Conservation (phyloP, 768 basidiomycete species). For the Coprinopsis strossmayeri region DNA sequence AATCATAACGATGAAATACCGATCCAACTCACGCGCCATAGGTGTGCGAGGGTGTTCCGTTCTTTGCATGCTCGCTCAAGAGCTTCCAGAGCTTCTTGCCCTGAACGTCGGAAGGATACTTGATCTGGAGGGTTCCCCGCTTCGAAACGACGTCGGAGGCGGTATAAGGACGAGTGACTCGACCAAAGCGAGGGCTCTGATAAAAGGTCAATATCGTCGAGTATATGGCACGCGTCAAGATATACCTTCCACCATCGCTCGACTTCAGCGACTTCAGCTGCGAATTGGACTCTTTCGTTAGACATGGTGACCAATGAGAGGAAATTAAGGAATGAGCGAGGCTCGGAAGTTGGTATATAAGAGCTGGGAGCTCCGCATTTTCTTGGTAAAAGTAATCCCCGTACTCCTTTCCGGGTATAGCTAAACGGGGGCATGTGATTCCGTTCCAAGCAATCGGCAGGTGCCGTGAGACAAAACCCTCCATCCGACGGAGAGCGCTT, state of each 20-base stretch:
- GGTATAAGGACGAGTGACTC: constrained; percentile 87
- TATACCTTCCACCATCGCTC: constrained; percentile 90
- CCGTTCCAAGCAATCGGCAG: constrained; percentile 20
- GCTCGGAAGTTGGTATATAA: constrained; percentile 21
- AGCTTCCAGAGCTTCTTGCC: constrained; percentile 83
- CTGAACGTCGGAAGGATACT: constrained; percentile 79
- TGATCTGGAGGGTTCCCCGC: constrained; percentile 78
- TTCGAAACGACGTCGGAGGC: constrained; percentile 92
- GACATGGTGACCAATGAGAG: constrained; percentile 38
- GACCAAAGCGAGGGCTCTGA: constrained; percentile 81
- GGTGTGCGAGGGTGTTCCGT: constrained; percentile 83
- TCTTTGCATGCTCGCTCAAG: constrained; percentile 70
- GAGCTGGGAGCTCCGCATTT: constrained; percentile 16
- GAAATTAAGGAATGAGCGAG: constrained; percentile 12
- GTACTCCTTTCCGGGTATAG: constrained; percentile 18
- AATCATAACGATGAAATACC: background rate
- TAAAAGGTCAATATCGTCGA: too few species aligned
- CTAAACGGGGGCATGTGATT: constrained; percentile 40
- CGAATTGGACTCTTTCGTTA: constrained; percentile 63
- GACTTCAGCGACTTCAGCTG: constrained; percentile 76
- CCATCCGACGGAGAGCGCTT: constrained; percentile 15
- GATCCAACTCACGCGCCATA: constrained; percentile 86
- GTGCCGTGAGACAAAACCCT: constrained; percentile 14
- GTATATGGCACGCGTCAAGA: background rate
- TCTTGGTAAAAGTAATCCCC: constrained; percentile 15